These are phyloP conservation scores for Hypoxylon crocopeplum DNA, from an alignment of 495 filamentous ascomycete species.

Conservation along the genomic window DNA sequence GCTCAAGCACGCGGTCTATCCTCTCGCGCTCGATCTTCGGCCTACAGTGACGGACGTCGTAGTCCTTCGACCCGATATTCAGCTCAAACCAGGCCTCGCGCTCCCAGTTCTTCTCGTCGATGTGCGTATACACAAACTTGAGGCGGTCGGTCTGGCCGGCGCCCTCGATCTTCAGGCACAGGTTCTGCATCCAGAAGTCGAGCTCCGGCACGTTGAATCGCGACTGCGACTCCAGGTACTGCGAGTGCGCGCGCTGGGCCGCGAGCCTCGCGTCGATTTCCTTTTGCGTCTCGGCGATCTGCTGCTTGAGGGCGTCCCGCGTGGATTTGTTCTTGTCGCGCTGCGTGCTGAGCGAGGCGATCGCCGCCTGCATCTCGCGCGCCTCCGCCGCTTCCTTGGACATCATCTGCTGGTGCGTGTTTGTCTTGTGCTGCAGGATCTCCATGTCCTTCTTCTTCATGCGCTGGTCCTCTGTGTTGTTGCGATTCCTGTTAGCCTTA, in stretches of 20 bases:
- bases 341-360: conserved; percentile 74
- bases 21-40: conserved; percentile 80
- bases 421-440: conserved; percentile 76
- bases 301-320: conserved; percentile 74
- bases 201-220: conserved; percentile 89
- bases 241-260: conserved; percentile 58
- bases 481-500: not conserved
- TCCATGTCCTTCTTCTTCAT: conserved; percentile 89
- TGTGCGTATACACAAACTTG: conserved; percentile 89
- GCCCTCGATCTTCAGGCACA: conserved; percentile 89
- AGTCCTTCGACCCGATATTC: conserved; percentile 79
- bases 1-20: conserved; percentile 74
- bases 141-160: conserved; percentile 82
- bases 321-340: conserved; percentile 76
- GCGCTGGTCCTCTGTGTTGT: conserved; percentile 77
- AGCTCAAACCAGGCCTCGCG: conserved; percentile 94
- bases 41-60: conserved; percentile 76
- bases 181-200: conserved; percentile 91
- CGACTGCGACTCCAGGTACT: conserved; percentile 77
- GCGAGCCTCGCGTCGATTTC: conserved; percentile 63
- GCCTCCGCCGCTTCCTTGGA: conserved; percentile 87
- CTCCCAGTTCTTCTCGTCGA: conserved; percentile 87
- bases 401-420: conserved; percentile 78
- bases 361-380: conserved; percentile 83
- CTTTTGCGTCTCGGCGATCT: conserved; percentile 80